These are phyloP conservation scores for Alternaria panax DNA, from an alignment of 2,329 filamentous ascomycete genomes.

Conservation along the genomic window DNA sequence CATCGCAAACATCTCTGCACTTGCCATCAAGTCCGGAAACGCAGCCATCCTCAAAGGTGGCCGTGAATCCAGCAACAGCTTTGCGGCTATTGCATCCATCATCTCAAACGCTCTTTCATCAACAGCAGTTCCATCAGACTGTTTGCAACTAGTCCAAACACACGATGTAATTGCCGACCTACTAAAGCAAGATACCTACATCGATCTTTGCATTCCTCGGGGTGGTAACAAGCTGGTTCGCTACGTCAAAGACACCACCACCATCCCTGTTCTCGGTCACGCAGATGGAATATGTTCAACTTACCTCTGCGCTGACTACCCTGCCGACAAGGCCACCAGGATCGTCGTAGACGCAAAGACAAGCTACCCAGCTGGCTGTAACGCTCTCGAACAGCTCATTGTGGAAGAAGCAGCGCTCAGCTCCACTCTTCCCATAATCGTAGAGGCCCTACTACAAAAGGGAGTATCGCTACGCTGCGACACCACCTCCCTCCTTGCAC, in stretches of 20 bases:
- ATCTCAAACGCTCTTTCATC: slow-evolving; percentile 78
- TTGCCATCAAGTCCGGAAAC: slow-evolving; percentile 97
- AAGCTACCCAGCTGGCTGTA: slow-evolving; percentile 94
- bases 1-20: slow-evolving; percentile 94
- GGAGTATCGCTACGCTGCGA: slow-evolving; percentile 89
- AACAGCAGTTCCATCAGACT: slow-evolving; percentile 80
- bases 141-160: slow-evolving; percentile 92
- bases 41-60: slow-evolving; percentile 96
- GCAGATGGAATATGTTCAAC: slow-evolving; percentile 91
- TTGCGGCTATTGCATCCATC: slow-evolving; percentile 84
- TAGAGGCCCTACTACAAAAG: slow-evolving; percentile 74
- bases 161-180: slow-evolving; percentile 88
- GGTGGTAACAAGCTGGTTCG: slow-evolving; percentile 90
- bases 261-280: slow-evolving; percentile 94
- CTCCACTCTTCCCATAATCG: slow-evolving; percentile 74
- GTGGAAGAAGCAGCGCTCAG: slow-evolving; percentile 75
- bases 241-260: slow-evolving; percentile 87
- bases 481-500: slow-evolving; percentile 67
- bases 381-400: slow-evolving; percentile 89
- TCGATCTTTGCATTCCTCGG: slow-evolving; percentile 93
- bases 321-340: slow-evolving; percentile 72
- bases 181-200: slow-evolving; percentile 83
- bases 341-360: slow-evolving; percentile 92
- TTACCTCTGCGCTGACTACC: slow-evolving; percentile 82
- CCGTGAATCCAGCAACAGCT: slow-evolving; percentile 95